A percentile compares a stretch with the other conserved stretches of the same genome.
Evolutionary conservation across 208 protist species (phyloP).

Genomic region (Leishmania major): DNA sequence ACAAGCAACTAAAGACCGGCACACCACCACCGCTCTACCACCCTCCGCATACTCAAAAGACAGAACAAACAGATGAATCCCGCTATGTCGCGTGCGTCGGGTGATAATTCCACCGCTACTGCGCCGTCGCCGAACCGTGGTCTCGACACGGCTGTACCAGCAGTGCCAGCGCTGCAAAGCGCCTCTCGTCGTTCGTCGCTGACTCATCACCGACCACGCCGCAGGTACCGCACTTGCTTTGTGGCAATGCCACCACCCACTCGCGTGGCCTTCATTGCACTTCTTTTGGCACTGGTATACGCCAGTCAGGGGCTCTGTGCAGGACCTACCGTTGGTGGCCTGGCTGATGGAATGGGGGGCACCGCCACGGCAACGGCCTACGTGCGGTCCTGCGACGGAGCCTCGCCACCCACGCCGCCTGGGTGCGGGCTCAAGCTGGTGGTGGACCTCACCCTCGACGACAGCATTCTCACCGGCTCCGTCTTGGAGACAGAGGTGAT

Average conservation of each 20-base stretch:
- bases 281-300: background rate
- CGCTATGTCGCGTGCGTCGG: background rate
- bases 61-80: background rate
- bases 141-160: background rate
- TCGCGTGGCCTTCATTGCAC: background rate
- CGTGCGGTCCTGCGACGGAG: conserved; percentile 13
- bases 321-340: background rate
- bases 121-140: background rate
- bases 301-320: background rate
- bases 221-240: background rate
- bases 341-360: conserved; percentile 3
- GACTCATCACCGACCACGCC: background rate
- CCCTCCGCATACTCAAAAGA: background rate
- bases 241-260: background rate
- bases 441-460: conserved; percentile 33
- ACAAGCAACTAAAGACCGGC: background rate
- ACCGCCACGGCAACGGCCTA: conserved; percentile 9
- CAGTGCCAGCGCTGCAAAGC: background rate
- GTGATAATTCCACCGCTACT: background rate
- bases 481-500: conserved; percentile 21
- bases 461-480: conserved; percentile 21
- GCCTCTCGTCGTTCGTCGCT: background rate
- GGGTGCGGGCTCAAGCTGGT: conserved; percentile 28
- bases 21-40: background rate
- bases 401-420: background rate